Conservation (phyloP, 2,329 filamentous ascomycete genomes). For the Colletotrichum coccodes region DNA sequence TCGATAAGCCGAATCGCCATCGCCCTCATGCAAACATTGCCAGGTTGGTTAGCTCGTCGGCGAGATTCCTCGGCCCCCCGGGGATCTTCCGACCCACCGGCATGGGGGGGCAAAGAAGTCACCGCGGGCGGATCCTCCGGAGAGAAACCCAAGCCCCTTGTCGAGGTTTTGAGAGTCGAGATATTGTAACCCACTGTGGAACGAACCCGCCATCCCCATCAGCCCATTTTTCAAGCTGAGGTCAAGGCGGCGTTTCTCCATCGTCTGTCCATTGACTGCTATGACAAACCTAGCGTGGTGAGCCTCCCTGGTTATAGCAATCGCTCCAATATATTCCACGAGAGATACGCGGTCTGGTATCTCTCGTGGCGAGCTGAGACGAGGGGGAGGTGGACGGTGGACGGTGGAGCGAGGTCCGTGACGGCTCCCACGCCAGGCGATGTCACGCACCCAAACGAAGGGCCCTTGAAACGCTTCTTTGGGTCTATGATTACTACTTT, state of each 20-base stretch:
- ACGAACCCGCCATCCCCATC: slow-evolving; percentile 1
- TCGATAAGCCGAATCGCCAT: not conserved
- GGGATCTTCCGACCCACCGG: not conserved
- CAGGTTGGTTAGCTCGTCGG: not conserved
- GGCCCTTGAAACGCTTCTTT: not conserved
- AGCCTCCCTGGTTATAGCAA: not conserved
- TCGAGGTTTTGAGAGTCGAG: not conserved
- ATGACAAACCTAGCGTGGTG: not conserved
- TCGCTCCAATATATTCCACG: not conserved
- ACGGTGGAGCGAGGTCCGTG: not conserved
- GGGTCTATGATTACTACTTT: no score
- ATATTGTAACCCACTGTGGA: not conserved
- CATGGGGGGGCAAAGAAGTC: not conserved
- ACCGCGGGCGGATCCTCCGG: not conserved
- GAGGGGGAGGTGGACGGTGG: not conserved
- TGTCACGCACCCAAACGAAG: not conserved
- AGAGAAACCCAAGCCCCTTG: not conserved
- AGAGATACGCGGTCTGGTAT: not conserved
- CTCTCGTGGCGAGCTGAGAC: not conserved
- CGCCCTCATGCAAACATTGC: not conserved
- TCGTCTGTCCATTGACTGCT: slow-evolving; percentile 1
- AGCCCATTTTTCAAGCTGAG: slow-evolving; percentile 30
- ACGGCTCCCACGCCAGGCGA: not conserved
- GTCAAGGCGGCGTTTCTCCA: slow-evolving; percentile 28
- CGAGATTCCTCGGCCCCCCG: not conserved